Conservation (phyloP, 768 basidiomycete genomes). For the Kwoniella mangroviensis region DNA sequence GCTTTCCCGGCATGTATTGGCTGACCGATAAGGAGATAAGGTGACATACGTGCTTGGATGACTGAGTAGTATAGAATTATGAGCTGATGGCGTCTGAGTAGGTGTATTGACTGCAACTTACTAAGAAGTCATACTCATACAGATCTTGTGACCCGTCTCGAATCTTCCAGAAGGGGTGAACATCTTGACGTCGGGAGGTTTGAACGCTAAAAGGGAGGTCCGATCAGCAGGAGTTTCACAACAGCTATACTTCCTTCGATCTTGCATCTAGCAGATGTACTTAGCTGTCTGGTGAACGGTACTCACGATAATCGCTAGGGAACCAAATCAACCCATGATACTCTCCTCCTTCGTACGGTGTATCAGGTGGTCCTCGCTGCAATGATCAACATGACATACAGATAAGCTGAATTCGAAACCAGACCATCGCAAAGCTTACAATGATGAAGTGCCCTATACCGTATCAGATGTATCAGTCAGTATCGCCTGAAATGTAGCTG, state of each 20-base stretch:
- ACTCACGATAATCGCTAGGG: constrained; percentile 79
- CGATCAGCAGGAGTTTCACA: too few species aligned
- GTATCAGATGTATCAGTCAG: constrained; percentile 13
- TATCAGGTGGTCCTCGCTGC: constrained; percentile 91
- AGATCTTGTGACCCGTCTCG: constrained; percentile 69
- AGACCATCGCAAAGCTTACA: constrained; percentile 61
- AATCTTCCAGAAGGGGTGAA: constrained; percentile 59
- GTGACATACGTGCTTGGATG: constrained; percentile 51
- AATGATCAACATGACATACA: not conserved
- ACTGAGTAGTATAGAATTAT: constrained; percentile 23
- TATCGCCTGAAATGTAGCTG: too few species aligned
- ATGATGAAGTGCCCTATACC: constrained; percentile 89
- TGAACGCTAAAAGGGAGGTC: constrained; percentile 64
- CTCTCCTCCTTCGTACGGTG: constrained; percentile 87
- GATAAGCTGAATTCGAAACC: not conserved
- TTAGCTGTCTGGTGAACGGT: too few species aligned
- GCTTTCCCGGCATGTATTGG: not conserved
- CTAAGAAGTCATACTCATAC: constrained; percentile 80
- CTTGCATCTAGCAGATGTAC: too few species aligned
- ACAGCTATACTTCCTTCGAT: too few species aligned
- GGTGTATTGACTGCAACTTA: constrained; percentile 28
- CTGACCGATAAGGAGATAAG: not conserved
- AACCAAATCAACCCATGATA: constrained; percentile 92
- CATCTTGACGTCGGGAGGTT: constrained; percentile 95
- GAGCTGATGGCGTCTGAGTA: not conserved